phyloP scores from a whole-genome alignment of 345 rosid genomes.

The Hibiscus syriacus region DNA sequence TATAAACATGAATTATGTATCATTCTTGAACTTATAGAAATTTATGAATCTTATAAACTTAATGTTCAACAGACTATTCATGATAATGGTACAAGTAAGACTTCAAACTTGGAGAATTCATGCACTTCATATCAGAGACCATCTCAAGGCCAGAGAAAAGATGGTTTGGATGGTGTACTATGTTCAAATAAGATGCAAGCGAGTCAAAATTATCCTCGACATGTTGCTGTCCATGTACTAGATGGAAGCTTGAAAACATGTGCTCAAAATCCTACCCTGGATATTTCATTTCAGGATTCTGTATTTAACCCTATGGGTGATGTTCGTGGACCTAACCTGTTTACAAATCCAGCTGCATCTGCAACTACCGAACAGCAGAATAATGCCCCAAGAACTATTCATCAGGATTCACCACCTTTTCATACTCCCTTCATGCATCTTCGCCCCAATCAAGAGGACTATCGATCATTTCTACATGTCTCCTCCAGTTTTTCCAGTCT shows the following conservation, averaged over 20 bases:
- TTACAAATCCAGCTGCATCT: constrained; percentile 47
- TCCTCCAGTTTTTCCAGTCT: constrained; percentile 74
- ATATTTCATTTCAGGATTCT: constrained; percentile 37
- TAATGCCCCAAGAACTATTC: constrained; percentile 30
- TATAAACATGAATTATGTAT: constrained; percentile 18
- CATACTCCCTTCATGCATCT: constrained; percentile 40
- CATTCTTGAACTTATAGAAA: constrained; percentile 26
- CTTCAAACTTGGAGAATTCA: constrained; percentile 33
- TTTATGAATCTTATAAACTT: constrained; percentile 27
- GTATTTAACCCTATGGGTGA: constrained; percentile 42
- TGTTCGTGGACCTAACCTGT: constrained; percentile 31
- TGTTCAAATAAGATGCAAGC: constrained; percentile 39
- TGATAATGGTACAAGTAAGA: constrained; percentile 36
- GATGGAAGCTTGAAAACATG: constrained; percentile 45
- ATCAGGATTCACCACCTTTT: constrained; percentile 45
- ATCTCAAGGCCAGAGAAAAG: constrained; percentile 29
- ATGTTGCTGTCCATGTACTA: constrained; percentile 50
- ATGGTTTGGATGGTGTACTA: constrained; percentile 19
- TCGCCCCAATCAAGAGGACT: constrained; percentile 53
- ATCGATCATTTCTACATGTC: constrained; percentile 55
- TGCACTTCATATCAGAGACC: constrained; percentile 28
- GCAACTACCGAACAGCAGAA: constrained; percentile 40
- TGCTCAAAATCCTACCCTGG: constrained; percentile 36
- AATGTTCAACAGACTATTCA: constrained; percentile 38
- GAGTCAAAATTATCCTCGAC: constrained; percentile 62